Base-by-base conservation (phyloP, 345 rosid genomes). In the Citrus unshiu region DNA sequence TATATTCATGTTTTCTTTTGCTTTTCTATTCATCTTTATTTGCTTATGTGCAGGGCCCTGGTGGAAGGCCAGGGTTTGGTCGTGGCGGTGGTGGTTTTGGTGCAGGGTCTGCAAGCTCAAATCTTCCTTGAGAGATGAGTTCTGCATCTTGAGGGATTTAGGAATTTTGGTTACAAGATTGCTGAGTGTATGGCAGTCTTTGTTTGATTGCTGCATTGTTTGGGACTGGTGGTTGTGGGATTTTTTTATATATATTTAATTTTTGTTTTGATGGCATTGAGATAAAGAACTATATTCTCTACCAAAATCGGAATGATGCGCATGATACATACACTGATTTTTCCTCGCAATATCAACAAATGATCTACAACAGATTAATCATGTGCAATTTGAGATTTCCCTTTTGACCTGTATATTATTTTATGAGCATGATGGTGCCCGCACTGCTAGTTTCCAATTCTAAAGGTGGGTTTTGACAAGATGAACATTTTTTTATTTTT, bases 1-100 rank as follows among this genome's bases (percentile, higher is more conserved):
- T 34, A 3, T 12, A 40, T 16, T 14, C 4, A 32, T 14, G 14
- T 14, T 27, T 49, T 16, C 51, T 67, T n/a, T 32, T 21, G 54
- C 40, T 56, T 22, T 5, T 9, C 1, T 34, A 72, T 34, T 56
- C 61, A 29, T 18, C n/a, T 13, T 61, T 64, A 24, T 35, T 70
- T 72, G 43, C 56, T 40, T 9, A 7, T 30, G 65, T 79, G 43
- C 76, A 92, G 97, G 93, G 85, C 29, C 83, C 96, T 64, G 90
- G 92, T 82, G 89, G 86, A 58, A 90, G 94, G 74, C 87, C 91
- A 27, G 91, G 87, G 10, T 92, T 90, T 39, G 97, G 97, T 25
- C 95, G 95, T 9, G 95, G 95, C 24, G 88, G 89, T 27, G 94
- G 94, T 51, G 81, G 97, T 54, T 90, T 73, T 54, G 89, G 91